Conservation (phyloP, 1,284 basidiomycete species). For the Porodaedalea pini region DNA sequence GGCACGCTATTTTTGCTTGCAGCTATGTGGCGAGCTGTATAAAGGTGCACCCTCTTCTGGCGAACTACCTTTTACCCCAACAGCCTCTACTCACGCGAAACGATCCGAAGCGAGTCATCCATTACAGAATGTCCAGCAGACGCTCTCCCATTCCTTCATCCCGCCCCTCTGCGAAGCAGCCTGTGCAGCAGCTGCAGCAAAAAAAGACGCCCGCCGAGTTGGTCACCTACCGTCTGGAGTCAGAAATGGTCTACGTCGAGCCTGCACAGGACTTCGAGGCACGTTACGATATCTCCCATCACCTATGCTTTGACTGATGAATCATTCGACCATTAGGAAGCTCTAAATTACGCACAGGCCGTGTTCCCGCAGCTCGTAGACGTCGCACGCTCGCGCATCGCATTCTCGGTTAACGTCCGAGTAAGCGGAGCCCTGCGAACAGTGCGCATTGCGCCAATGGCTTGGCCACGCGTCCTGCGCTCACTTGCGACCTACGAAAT, state of each 20-base stretch:
- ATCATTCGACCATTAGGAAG: slow-evolving; percentile 39
- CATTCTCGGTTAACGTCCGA: slow-evolving; percentile 41
- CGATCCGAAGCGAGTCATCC: not conserved
- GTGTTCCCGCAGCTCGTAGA: slow-evolving; percentile 44
- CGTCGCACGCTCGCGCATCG: slow-evolving; percentile 40
- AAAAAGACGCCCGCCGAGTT: slow-evolving; percentile 32
- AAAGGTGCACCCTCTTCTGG: too few relatives aligned
- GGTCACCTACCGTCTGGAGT: slow-evolving; percentile 48
- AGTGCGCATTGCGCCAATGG: slow-evolving; percentile 52
- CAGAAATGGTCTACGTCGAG: slow-evolving; percentile 50
- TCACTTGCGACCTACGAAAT: slow-evolving; percentile 51
- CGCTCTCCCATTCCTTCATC: not conserved
- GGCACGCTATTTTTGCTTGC: too few relatives aligned
- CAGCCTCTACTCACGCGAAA: not conserved
- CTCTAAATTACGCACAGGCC: slow-evolving; percentile 47
- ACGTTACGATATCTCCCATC: slow-evolving; percentile 16
- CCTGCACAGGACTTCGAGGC: slow-evolving; percentile 47
- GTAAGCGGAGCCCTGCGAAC: slow-evolving; percentile 31
- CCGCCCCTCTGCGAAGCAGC: not conserved
- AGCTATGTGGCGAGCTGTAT: too few relatives aligned
- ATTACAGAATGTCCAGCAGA: not conserved
- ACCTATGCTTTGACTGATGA: not conserved
- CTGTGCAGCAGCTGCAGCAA: not conserved
- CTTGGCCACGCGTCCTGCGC: slow-evolving; percentile 48
- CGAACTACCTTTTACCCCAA: not conserved